Percentiles rank a stretch among this genome's conserved stretches.
Evolutionary conservation across 2,329 filamentous ascomycete genomes (phyloP).

Genomic region (Fusarium sarcochroum): DNA sequence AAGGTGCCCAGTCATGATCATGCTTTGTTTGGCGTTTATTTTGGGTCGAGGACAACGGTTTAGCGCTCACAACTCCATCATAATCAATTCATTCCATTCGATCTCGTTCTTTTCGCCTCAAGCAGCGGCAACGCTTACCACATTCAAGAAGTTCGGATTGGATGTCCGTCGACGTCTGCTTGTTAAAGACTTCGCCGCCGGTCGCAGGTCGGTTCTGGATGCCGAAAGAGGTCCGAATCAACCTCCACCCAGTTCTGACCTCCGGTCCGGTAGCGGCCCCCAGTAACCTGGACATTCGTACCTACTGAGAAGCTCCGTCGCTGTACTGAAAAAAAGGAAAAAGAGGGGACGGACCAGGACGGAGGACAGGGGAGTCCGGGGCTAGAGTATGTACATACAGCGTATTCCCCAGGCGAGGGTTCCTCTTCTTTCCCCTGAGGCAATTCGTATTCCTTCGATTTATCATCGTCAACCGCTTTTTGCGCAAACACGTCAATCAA

Average conservation of each 20-base stretch:
- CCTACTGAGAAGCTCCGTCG: constrained; percentile 17
- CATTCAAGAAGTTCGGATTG: constrained; percentile 5
- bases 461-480: constrained; percentile 19
- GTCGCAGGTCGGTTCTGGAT: constrained; percentile 35
- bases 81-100: not conserved
- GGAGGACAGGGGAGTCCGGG: constrained; percentile 24
- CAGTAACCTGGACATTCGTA: constrained; percentile 1
- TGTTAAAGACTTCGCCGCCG: not conserved
- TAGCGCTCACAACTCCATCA: constrained; percentile 18
- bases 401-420: constrained; percentile 17
- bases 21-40: not conserved
- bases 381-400: constrained; percentile 33
- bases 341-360: constrained; percentile 28
- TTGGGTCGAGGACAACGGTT: not conserved
- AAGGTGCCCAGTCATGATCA: not conserved
- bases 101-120: constrained; percentile 19
- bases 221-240: constrained; percentile 41
- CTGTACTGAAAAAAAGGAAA: constrained; percentile 31
- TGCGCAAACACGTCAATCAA: not conserved
- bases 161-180: constrained; percentile 10
- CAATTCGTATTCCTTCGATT: constrained; percentile 34
- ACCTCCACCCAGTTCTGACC: constrained; percentile 16
- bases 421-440: constrained; percentile 30
- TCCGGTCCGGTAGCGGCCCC: constrained; percentile 32
- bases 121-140: not conserved